Evolutionary conservation across 2,329 filamentous ascomycete species (phyloP).

Genomic region (Monosporascus sp.): DNA sequence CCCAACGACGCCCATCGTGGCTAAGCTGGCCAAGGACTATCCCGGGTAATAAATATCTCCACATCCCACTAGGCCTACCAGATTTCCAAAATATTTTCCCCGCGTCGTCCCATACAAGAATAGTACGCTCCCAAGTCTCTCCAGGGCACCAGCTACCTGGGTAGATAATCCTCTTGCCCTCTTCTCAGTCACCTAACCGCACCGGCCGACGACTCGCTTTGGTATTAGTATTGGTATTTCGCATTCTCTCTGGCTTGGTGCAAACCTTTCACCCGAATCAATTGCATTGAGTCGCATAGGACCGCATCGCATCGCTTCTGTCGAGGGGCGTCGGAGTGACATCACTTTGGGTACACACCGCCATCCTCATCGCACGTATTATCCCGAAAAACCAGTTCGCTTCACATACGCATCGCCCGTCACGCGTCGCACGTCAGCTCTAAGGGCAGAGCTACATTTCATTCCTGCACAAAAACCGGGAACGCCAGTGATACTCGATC

Average conservation of each 20-base stretch:
- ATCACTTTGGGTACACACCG: not conserved
- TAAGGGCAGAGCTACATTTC: conserved; percentile 8
- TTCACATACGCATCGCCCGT: not conserved
- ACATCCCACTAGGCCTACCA: not conserved
- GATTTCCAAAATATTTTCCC: not conserved
- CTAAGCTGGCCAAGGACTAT: not conserved
- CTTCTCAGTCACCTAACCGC: no score
- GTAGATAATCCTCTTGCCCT: no score
- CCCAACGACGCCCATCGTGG: not conserved
- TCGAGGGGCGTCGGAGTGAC: no score
- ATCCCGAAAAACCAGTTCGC: not conserved
- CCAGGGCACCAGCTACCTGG: no score
- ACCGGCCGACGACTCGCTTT: no score
- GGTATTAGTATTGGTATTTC: no score
- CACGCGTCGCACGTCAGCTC: conserved; percentile 4
- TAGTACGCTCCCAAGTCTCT: no score
- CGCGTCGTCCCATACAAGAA: not conserved
- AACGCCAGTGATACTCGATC: conserved; percentile 9
- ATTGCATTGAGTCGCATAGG: not conserved
- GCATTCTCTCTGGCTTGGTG: no score
- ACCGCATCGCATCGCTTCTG: no score
- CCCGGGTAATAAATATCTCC: not conserved
- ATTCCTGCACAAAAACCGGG: conserved; percentile 7
- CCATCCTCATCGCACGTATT: no score
- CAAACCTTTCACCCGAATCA: no score